A percentile compares a stretch with the other conserved stretches of the same genome.
These are phyloP conservation scores for Deakozyma indianensis DNA, from an alignment of 805 yeast genomes.

Conservation along the genomic window DNA sequence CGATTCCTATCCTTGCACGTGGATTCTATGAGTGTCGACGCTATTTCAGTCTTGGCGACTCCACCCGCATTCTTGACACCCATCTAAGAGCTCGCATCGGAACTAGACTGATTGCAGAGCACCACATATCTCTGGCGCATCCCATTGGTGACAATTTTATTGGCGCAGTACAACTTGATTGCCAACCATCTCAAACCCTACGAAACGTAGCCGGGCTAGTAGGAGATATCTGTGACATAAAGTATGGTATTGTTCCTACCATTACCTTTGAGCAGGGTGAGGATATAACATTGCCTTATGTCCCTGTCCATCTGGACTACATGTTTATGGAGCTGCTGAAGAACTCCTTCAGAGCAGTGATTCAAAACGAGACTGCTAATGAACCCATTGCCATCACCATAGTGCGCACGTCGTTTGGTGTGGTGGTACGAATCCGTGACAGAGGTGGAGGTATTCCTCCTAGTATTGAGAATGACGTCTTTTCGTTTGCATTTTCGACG, in stretches of 20 bases:
- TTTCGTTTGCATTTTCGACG: slow-evolving; percentile 78
- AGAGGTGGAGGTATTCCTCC: slow-evolving; percentile 81
- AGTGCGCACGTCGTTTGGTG: slow-evolving; percentile 29
- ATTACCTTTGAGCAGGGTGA: slow-evolving; percentile 42
- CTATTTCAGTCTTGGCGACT: slow-evolving; percentile 30
- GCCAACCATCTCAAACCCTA: slow-evolving; percentile 52
- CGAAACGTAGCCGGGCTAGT: slow-evolving; percentile 56
- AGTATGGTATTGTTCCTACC: slow-evolving; percentile 64
- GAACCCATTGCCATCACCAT: slow-evolving; percentile 36
- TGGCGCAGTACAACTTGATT: slow-evolving; percentile 53
- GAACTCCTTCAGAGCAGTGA: slow-evolving; percentile 77
- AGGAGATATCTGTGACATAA: slow-evolving; percentile 67
- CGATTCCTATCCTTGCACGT: slow-evolving; percentile 63
- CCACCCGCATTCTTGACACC: slow-evolving; percentile 50
- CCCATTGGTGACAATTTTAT: slow-evolving; percentile 32
- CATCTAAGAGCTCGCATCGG: slow-evolving; percentile 77
- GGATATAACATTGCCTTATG: slow-evolving; percentile 59
- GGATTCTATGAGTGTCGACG: slow-evolving; percentile 61
- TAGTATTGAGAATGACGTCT: slow-evolving; percentile 47
- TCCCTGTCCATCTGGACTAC: slow-evolving; percentile 79
- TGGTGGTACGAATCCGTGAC: slow-evolving; percentile 71
- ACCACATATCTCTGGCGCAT: slow-evolving; percentile 53
- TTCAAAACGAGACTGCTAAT: slow-evolving; percentile 38
- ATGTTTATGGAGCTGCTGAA: slow-evolving; percentile 75
- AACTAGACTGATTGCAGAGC: slow-evolving; percentile 76